Conservation (phyloP, 2,329 filamentous ascomycete species). For the Basipetospora sp. region DNA sequence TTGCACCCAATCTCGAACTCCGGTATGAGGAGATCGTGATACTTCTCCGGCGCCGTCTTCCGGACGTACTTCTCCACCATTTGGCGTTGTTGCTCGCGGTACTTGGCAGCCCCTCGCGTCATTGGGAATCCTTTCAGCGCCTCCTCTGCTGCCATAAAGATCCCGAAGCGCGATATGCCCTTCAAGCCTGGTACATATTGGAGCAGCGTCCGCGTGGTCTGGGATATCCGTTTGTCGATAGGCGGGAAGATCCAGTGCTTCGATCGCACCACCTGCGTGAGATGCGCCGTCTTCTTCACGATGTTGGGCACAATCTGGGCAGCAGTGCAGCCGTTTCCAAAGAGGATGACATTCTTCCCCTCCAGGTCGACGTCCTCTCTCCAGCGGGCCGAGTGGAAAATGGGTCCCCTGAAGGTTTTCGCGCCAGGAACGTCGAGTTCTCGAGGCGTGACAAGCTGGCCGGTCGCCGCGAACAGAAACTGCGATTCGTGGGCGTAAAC, state of each 20-base stretch:
- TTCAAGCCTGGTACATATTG: conserved; percentile 30
- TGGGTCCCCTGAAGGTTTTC: conserved; percentile 32
- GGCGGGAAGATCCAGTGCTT: conserved; percentile 28
- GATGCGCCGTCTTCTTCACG: conserved; percentile 17
- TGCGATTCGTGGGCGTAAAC: conserved; percentile 23
- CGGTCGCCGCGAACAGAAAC: conserved; percentile 23
- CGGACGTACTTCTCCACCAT: conserved; percentile 27
- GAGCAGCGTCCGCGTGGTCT: conserved; percentile 20
- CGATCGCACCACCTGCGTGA: conserved; percentile 27
- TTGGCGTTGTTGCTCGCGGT: conserved; percentile 22
- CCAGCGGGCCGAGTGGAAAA: conserved; percentile 28
- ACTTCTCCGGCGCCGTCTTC: conserved; percentile 38
- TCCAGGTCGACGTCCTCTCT: conserved; percentile 23
- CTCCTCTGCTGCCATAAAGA: conserved; percentile 24
- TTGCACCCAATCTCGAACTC: conserved; percentile 51
- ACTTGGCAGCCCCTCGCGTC: conserved; percentile 20
- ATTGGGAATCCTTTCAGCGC: conserved; percentile 22
- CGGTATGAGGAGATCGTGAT: conserved; percentile 46
- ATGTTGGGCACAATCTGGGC: conserved; percentile 37
- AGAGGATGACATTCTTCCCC: conserved; percentile 8
- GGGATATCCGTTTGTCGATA: conserved; percentile 12
- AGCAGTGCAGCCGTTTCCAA: conserved; percentile 38
- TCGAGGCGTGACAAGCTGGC: conserved; percentile 19
- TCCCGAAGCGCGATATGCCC: conserved; percentile 24
- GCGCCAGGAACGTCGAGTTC: conserved; percentile 32